A percentile compares a stretch with the other conserved stretches of the same genome.
Evolutionary conservation across 1,284 basidiomycete genomes (phyloP).

Genomic region (Moesziomyces globuligerus): DNA sequence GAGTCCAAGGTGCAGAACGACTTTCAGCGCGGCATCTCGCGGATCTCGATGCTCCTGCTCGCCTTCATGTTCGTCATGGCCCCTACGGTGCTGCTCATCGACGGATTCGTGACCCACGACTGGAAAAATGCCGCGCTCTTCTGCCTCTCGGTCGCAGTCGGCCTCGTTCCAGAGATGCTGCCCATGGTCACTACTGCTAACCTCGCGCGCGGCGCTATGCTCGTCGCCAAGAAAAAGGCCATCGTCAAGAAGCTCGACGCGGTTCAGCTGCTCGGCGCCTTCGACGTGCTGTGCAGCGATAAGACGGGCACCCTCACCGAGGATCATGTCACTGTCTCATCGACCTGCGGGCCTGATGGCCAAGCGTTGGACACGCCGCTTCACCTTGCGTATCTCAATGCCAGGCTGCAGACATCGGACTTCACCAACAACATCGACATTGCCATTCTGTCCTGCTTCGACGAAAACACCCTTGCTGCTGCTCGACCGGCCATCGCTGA

Average conservation of each 20-base stretch:
- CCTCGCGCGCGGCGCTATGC: constrained; percentile 6
- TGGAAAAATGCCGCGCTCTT: constrained; percentile 11
- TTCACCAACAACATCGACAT: constrained; percentile 11
- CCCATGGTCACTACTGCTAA: constrained; percentile 9
- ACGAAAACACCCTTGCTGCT: not conserved
- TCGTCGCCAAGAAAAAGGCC: constrained; percentile 5
- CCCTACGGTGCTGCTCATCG: constrained; percentile 6
- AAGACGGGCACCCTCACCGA: constrained; percentile 8
- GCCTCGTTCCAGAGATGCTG: constrained; percentile 9
- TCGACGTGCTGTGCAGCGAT: constrained; percentile 9
- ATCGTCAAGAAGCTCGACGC: constrained; percentile 12
- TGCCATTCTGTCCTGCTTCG: constrained; percentile 1
- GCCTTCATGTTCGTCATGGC: constrained; percentile 15
- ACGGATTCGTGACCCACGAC: constrained; percentile 10
- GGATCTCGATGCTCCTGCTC: constrained; percentile 9
- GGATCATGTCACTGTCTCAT: constrained; percentile 7
- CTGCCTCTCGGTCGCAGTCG: constrained; percentile 8
- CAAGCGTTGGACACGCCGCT: not conserved
- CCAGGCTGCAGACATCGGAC: constrained; percentile 10
- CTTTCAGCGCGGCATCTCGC: constrained; percentile 9
- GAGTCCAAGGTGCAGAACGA: constrained; percentile 7
- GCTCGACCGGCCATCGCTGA: not conserved
- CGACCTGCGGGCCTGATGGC: constrained; percentile 1
- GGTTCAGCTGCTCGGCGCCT: constrained; percentile 5
- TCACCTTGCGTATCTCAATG: constrained; percentile 8